These are phyloP conservation scores for Boletellus ananiceps DNA, from an alignment of 768 basidiomycete species.

Conservation along the genomic window DNA sequence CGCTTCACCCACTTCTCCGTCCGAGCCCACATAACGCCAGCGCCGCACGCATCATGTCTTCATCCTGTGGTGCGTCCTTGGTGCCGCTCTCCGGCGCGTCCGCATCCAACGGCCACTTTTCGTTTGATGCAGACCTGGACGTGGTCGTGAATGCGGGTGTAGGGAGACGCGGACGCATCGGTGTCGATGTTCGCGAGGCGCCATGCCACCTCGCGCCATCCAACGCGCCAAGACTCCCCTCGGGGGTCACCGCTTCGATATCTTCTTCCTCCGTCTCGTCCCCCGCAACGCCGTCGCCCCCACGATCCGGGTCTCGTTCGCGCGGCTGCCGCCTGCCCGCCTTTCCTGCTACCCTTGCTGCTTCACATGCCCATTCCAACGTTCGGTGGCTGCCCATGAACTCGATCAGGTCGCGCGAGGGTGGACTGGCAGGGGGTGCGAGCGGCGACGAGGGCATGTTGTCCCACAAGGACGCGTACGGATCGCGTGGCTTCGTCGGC, in stretches of 20 bases:
- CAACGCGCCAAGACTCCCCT: constrained; percentile 43
- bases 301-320: no score
- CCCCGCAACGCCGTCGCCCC: no score
- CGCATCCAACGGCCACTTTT: background rate
- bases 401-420: constrained; percentile 29
- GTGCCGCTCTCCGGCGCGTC: background rate
- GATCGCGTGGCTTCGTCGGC: constrained; percentile 28
- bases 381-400: constrained; percentile 27
- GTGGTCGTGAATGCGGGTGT: background rate
- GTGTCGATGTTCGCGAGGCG: background rate
- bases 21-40: constrained; percentile 59
- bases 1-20: constrained; percentile 18
- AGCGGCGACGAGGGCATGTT: constrained; percentile 43
- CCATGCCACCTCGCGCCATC: constrained; percentile 38
- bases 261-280: constrained; percentile 63
- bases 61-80: constrained; percentile 39
- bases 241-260: constrained; percentile 62
- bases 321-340: constrained; percentile 24
- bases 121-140: background rate
- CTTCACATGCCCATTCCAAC: constrained; percentile 34
- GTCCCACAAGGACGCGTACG: constrained; percentile 27
- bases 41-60: constrained; percentile 69
- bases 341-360: constrained; percentile 48
- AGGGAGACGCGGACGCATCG: constrained; percentile 2
- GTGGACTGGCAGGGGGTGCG: constrained; percentile 32